Evolutionary conservation across 164 flowering plant genomes (phyloP).

Genomic region (Euptelea pleiosperma): DNA sequence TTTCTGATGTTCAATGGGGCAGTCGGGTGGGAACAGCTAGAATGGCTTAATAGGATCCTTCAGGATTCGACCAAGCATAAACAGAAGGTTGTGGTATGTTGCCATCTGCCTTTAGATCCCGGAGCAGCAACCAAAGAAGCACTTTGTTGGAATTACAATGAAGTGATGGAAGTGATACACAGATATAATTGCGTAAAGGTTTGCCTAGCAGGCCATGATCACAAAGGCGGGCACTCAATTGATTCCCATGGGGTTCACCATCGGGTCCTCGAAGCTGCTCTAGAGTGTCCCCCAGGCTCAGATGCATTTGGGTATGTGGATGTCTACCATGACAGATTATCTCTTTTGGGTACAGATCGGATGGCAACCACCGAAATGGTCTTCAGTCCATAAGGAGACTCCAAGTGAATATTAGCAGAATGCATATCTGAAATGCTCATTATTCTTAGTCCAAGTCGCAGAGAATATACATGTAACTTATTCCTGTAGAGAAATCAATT

Average conservation of each 20-base stretch:
- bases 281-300: constrained; percentile 88
- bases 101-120: constrained; percentile 82
- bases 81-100: constrained; percentile 81
- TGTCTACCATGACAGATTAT: constrained; percentile 56
- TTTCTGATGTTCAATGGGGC: constrained; percentile 89
- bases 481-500: no score
- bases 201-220: constrained; percentile 89
- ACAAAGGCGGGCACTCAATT: constrained; percentile 71
- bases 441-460: no score
- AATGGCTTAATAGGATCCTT: constrained; percentile 67
- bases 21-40: constrained; percentile 70
- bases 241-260: constrained; percentile 88
- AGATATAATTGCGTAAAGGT: constrained; percentile 72
- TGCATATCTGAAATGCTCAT: no score
- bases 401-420: neutral
- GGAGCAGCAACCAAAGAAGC: constrained; percentile 56
- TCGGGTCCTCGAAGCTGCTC: constrained; percentile 83
- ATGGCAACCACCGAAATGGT: constrained; percentile 62
- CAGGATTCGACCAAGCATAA: constrained; percentile 49
- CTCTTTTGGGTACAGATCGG: constrained; percentile 60
- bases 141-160: constrained; percentile 84
- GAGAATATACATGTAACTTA: no score
- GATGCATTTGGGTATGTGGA: constrained; percentile 71
- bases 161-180: constrained; percentile 81
- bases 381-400: constrained; percentile 27